A percentile compares a stretch with the other conserved stretches of the same genome.
phyloP scores from a whole-genome alignment of 495 filamentous ascomycete species.

The Venustampulla echinocandica region DNA sequence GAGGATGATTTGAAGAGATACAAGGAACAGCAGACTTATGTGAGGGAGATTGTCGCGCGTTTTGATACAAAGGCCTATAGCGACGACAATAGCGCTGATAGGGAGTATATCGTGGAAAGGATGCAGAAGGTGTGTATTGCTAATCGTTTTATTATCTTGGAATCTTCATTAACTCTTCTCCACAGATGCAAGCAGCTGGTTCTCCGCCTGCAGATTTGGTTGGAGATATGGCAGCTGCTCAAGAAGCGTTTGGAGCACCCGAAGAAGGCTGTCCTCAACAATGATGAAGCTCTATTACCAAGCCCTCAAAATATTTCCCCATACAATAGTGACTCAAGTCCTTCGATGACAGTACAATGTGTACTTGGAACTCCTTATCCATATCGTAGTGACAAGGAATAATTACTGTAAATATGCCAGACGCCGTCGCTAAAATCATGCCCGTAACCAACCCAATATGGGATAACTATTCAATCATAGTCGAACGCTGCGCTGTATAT shows the following conservation, averaged over 20 bases:
- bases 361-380: background rate
- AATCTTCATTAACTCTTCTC: slow-evolving; percentile 11
- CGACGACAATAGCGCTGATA: slow-evolving; percentile 71
- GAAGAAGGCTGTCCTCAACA: slow-evolving; percentile 67
- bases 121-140: slow-evolving; percentile 82
- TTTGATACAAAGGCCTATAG: slow-evolving; percentile 74
- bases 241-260: slow-evolving; percentile 60
- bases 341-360: slow-evolving; percentile 4
- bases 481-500: background rate
- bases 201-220: slow-evolving; percentile 85
- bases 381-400: slow-evolving; percentile 2
- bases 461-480: slow-evolving; percentile 1
- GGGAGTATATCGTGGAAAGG: slow-evolving; percentile 88
- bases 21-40: slow-evolving; percentile 70
- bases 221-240: slow-evolving; percentile 72
- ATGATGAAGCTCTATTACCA: slow-evolving; percentile 33
- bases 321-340: slow-evolving; percentile 5
- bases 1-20: slow-evolving; percentile 71
- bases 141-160: slow-evolving; percentile 4
- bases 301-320: no score
- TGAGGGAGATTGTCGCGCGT: slow-evolving; percentile 75
- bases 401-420: background rate
- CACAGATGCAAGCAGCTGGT: slow-evolving; percentile 85
- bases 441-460: background rate
- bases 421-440: slow-evolving; percentile 18